Evolutionary conservation across 2,329 filamentous ascomycete species (phyloP).

Genomic region (Aspergillus costaricaensis): DNA sequence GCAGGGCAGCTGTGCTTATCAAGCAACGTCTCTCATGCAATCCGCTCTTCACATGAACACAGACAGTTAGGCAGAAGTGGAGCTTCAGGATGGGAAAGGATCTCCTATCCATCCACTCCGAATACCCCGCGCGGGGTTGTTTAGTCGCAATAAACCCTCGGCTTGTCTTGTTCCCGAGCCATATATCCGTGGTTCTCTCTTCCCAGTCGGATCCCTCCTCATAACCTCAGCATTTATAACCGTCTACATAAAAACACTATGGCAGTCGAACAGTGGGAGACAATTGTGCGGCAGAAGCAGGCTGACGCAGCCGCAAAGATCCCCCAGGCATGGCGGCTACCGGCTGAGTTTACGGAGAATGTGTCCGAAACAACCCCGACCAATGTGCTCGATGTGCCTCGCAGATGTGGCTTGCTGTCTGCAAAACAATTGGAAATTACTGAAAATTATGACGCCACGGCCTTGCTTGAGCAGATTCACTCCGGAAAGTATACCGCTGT

Average conservation of each 20-base stretch:
- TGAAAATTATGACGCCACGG: conserved; percentile 39
- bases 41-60: too few species aligned
- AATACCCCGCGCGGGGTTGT: too few species aligned
- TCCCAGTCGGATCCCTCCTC: not conserved
- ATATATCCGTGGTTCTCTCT: not conserved
- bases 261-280: not conserved
- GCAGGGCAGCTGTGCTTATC: too few species aligned
- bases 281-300: not conserved
- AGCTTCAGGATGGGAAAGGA: too few species aligned
- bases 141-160: too few species aligned
- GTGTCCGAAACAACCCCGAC: not conserved
- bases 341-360: conserved; percentile 1
- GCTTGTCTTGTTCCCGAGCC: not conserved
- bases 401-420: conserved; percentile 45
- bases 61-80: too few species aligned
- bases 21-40: too few species aligned
- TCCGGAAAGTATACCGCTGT: conserved; percentile 32
- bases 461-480: conserved; percentile 31
- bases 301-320: not conserved
- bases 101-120: too few species aligned
- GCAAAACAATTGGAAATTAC: conserved; percentile 54
- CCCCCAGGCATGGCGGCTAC: not conserved
- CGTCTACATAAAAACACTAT: not conserved
- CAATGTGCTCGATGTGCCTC: not conserved
- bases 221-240: too few species aligned